phyloP scores from a whole-genome alignment of 1,284 basidiomycete species.

The Ceratobasidium sp. region DNA sequence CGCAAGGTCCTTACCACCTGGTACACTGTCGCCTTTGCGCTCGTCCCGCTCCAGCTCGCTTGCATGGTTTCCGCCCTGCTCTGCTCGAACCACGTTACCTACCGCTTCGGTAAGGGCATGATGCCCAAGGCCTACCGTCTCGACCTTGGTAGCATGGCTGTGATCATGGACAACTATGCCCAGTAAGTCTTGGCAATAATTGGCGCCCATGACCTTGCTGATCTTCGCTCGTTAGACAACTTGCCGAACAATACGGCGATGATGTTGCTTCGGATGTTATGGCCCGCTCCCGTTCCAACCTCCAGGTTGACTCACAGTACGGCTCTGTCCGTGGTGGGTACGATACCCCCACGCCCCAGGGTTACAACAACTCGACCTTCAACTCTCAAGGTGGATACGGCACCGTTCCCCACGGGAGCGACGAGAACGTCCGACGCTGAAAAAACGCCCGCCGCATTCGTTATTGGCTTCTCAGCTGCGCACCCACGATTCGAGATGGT shows the following conservation, averaged over 20 bases:
- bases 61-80: constrained; percentile 67
- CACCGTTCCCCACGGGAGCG: constrained; percentile 32
- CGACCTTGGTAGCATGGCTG: constrained; percentile 70
- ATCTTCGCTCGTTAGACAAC: constrained; percentile 56
- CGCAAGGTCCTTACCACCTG: constrained; percentile 62
- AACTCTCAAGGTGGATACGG: constrained; percentile 35
- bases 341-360: constrained; percentile 16
- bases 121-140: constrained; percentile 77
- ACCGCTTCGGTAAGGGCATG: constrained; percentile 80
- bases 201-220: neutral
- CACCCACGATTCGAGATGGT: too few species aligned
- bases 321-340: constrained; percentile 25
- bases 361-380: constrained; percentile 24
- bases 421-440: constrained; percentile 39
- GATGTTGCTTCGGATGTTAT: constrained; percentile 61
- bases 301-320: constrained; percentile 39
- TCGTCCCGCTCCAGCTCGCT: constrained; percentile 67
- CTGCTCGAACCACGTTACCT: constrained; percentile 78
- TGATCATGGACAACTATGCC: constrained; percentile 78
- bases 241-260: constrained; percentile 63
- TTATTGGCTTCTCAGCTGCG: neutral
- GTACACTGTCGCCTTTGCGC: constrained; percentile 66
- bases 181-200: constrained; percentile 60
- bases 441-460: neutral
- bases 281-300: constrained; percentile 47